These are phyloP conservation scores for Euphorbia corollata DNA, from an alignment of 441 rosid species.

Conservation along the genomic window DNA sequence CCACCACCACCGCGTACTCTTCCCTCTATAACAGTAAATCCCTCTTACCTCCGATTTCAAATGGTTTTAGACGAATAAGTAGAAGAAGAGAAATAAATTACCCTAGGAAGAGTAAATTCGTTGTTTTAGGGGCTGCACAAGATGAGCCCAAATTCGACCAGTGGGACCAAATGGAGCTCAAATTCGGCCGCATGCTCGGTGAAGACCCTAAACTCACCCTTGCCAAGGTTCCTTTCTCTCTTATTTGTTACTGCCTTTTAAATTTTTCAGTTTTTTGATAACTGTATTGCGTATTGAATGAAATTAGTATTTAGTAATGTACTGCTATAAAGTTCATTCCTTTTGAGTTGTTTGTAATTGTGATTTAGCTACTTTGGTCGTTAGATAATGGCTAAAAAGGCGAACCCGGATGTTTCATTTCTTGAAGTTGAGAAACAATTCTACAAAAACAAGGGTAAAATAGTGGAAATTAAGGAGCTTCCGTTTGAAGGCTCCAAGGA, in stretches of 20 bases:
- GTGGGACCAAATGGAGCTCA: slow-evolving; percentile 90
- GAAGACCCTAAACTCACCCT: slow-evolving; percentile 90
- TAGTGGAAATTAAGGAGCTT: slow-evolving; percentile 46
- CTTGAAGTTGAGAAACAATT: slow-evolving; percentile 71
- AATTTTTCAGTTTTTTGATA: background rate
- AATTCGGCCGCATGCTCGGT: slow-evolving; percentile 69
- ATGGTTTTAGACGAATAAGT: slow-evolving; percentile 19
- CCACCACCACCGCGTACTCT: slow-evolving; percentile 12
- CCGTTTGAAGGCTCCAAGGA: slow-evolving; percentile 54
- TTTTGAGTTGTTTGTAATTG: background rate
- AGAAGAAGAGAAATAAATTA: slow-evolving; percentile 21
- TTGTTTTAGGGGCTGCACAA: slow-evolving; percentile 46
- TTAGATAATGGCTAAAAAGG: slow-evolving; percentile 73
- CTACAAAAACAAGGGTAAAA: slow-evolving; percentile 66
- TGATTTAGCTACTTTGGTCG: slow-evolving; percentile 14
- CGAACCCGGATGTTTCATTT: slow-evolving; percentile 65
- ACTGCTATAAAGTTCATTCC: background rate
- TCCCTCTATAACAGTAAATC: slow-evolving; percentile 21
- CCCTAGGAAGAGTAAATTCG: slow-evolving; percentile 26
- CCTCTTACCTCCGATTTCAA: slow-evolving; percentile 22
- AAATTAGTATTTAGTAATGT: background rate
- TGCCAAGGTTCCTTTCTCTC: slow-evolving; percentile 51
- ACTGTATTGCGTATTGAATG: background rate
- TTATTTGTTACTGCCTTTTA: too few relatives aligned
- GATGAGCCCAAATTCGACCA: slow-evolving; percentile 48